Evolutionary conservation across 148 eudicot genomes (phyloP), one percentile per base, ranked within the genome.

Genomic region (Pharnaceum exiguum): DNA sequence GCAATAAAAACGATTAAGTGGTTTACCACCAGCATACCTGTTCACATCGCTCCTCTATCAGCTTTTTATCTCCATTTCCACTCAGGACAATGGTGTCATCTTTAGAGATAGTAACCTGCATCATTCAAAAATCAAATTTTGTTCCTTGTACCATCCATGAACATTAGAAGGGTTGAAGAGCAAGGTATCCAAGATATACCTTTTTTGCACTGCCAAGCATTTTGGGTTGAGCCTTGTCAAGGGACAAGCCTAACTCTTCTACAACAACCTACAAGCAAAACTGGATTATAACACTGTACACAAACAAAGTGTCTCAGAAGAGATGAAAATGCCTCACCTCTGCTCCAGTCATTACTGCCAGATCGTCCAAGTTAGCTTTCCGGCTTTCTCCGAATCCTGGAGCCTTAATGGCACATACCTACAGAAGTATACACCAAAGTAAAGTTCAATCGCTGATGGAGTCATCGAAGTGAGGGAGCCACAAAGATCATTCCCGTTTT

Each of bases 361-460:
- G 83, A 61, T 91, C 98, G 55, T 83, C 94, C 27, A 91, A 58
- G 78, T 78, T 85, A 46, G 96, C 86, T 75, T 89, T 83, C 78
- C 95, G 79, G 72, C 75, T 88, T 25, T 91, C 98, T 56, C 98
- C 98, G 71, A 91, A 91, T 22, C 98, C 98, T 65, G 98, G 96
- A 79, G 96, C 84, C 75, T 91, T 91, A 56, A 91, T 77, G 59
- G 98, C 98, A 91, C 98, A 91, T 18, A 91, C 90, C 98, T 91
- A 68, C 17, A 71, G 33, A 51, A 32, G 28, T 37, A 35, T 26
- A 52, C 10, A 58, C 26, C 43, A 55, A 16, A 15, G 30, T 21
- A 24, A n/a, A n/a, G n/a, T n/a, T n/a, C n/a, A n/a, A n/a, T n/a
- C n/a, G n/a, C n/a, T n/a, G n/a, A n/a, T n/a, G n/a, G n/a, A n/a